These are phyloP conservation scores for Aspergillus arachidicola DNA, from an alignment of 2,329 filamentous ascomycete genomes.

Conservation along the genomic window DNA sequence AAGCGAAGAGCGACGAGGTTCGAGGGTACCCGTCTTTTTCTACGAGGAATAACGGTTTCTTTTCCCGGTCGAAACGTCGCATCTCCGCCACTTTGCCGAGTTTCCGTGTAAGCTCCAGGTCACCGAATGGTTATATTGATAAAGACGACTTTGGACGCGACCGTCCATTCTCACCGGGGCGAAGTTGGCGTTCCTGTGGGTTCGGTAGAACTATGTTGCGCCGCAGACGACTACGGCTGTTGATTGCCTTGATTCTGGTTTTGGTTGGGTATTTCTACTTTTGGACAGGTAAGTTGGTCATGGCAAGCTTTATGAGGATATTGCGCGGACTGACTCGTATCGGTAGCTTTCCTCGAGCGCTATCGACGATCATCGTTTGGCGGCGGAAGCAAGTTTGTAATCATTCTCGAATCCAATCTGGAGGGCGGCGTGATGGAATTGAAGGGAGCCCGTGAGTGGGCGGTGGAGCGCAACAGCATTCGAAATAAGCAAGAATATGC, in stretches of 20 bases:
- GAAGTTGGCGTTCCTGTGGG: conserved; percentile 33
- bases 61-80: conserved; percentile 78
- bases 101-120: conserved; percentile 58
- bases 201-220: conserved; percentile 58
- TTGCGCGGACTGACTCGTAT: conserved; percentile 36
- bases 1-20: conserved; percentile 72
- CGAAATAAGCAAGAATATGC: conserved; percentile 93
- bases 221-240: conserved; percentile 65
- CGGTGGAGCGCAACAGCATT: conserved; percentile 93
- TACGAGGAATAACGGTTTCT: conserved; percentile 82
- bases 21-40: conserved; percentile 78
- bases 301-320: conserved; percentile 12
- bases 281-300: conserved; percentile 65
- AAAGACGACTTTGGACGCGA: conserved; percentile 71
- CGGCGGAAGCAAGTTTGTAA: conserved; percentile 86
- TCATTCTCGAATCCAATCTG: conserved; percentile 90
- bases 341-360: conserved; percentile 58
- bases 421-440: conserved; percentile 98
- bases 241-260: conserved; percentile 63
- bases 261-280: conserved; percentile 68
- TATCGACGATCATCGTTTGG: conserved; percentile 78
- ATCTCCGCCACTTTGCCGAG: conserved; percentile 78
- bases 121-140: conserved; percentile 55
- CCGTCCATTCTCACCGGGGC: conserved; percentile 44
- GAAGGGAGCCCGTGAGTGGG: conserved; percentile 97